Evolutionary conservation across 140 eudicot species (phyloP), one percentile per base, ranked within the genome.

Genomic region (Oenanthe javanica): DNA sequence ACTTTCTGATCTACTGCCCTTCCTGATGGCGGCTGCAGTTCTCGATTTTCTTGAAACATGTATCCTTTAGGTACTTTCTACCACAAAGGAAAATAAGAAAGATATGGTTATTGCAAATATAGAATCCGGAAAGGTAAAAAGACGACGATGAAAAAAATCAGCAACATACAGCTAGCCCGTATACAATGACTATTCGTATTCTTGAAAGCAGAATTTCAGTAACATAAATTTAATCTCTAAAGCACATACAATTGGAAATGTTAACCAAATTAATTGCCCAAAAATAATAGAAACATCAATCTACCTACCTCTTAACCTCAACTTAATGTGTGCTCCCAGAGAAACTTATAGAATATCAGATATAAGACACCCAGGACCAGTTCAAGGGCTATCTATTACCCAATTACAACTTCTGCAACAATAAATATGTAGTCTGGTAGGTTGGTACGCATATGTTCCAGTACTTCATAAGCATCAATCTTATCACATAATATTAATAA

Each of bases 1-100:
- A 91, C 77, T 82, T 87, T 92, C 87, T 72, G 90, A 88, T 96
- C 97, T 36, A 82, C 0, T 54, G 64, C 70, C 76, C 81, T 83
- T 38, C 88, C 77, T 47, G 82, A 49, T 70, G 45, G 86, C 6
- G 73, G 15, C 27, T 27, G 84, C 38, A 61, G 76, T 36, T 84
- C 79, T 57, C 55, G 89, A 69, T 83, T 83, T 49, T 81, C 87
- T 77, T 25, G 82, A 70, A 77, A 85, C 66, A 79, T 76, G 75
- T 82, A 84, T 74, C 77, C 87, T 12, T 83, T 84, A 47, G 67
- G 70, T 78, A 87, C 85, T 66, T 52, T 87, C 95, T 89, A 81
- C 84, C 81, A 86, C 84, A 36, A 10, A 66, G 81, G 43, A 73
- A 84, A 31, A 71, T n/a, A 47, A 77, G 18, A 75, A 84, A 45